Evolutionary conservation across 1,284 basidiomycete genomes (phyloP).

Genomic region (Sporisorium iseilematis-ciliati): DNA sequence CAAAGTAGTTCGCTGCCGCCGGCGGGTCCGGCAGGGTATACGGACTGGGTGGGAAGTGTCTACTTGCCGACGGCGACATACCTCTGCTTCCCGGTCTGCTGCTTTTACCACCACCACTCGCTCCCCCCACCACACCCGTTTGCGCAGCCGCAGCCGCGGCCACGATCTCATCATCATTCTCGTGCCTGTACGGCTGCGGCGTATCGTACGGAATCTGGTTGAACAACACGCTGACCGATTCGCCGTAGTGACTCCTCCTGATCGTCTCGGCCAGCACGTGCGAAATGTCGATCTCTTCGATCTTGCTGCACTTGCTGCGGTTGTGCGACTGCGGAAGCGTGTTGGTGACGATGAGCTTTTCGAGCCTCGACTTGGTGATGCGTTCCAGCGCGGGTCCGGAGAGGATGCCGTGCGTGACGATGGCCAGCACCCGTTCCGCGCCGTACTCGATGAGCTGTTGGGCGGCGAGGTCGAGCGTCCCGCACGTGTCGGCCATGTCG

Average conservation of each 20-base stretch:
- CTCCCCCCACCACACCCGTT: background rate
- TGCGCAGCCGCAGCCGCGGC: constrained; percentile 1
- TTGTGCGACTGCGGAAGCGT: constrained; percentile 92
- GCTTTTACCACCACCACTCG: background rate
- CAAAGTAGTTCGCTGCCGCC: constrained; percentile 55
- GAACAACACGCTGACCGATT: constrained; percentile 66
- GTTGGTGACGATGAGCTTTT: constrained; percentile 98
- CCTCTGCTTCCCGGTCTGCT: constrained; percentile 11
- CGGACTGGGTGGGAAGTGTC: constrained; percentile 39
- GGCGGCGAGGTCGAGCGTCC: constrained; percentile 93
- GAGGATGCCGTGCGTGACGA: constrained; percentile 98
- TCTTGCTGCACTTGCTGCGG: constrained; percentile 81
- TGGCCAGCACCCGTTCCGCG: constrained; percentile 85
- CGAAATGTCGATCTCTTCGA: constrained; percentile 91
- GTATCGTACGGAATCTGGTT: constrained; percentile 69
- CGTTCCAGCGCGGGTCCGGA: constrained; percentile 84
- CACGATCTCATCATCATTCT: constrained; percentile 43
- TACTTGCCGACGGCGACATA: constrained; percentile 14
- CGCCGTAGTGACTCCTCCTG: constrained; percentile 77
- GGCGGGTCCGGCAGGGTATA: constrained; percentile 63
- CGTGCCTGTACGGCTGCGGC: constrained; percentile 66
- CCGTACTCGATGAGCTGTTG: constrained; percentile 90
- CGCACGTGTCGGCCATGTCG: constrained; percentile 99
- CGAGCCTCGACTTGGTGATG: constrained; percentile 73
- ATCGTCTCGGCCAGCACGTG: constrained; percentile 97